Base-by-base conservation (phyloP, 2,329 filamentous ascomycete genomes). In the Pseudogymnoascus sp. region DNA sequence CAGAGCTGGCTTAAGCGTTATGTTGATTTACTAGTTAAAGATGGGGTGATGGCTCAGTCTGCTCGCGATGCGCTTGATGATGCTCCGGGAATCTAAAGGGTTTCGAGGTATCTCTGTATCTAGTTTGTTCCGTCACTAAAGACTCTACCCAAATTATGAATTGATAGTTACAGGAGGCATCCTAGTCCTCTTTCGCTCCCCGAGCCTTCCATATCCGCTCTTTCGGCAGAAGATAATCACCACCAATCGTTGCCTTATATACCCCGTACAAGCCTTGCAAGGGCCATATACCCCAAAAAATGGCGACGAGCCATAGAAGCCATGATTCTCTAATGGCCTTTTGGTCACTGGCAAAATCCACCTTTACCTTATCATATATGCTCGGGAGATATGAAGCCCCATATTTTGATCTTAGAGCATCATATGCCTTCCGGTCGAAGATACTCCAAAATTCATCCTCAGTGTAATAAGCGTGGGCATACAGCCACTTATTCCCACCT, bases 401-500 rank as follows among this genome's bases (percentile, higher is more conserved):
- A 74, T 88, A 91, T 72, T 87, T 88, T 28, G 71, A 66, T 18
- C 88, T 77, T 69, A 91, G 76, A 2, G 71, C 76, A 59, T 89
- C 81, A 71, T 91, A 91, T 78, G 79, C 82, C 18, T 71, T 69
- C 35, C 77, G 74, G 47, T 82, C 77, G 72, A 90, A 90, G 37
- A 86, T 78, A 23, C 75, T 70, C 82, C 86, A 87, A 75, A 90
- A 91, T 70, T 89, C 84, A 0, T 82, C 77, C 70, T 89, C 82
- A 8, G 84, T 82, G 73, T 94, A 94, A 77, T 92, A 95, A 0
- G 90, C 87, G 69, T 92, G 88, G 2, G 91, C 90, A 75, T 95
- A 95, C 12, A 95, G 78, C 87, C 90, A 94, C 77, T 95, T 95
- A 76, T 88, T 84, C 2, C 91, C 91, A 61, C 86, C 86, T 1